Conservation (phyloP, 805 yeast genomes). For the Saturnispora bothae region DNA sequence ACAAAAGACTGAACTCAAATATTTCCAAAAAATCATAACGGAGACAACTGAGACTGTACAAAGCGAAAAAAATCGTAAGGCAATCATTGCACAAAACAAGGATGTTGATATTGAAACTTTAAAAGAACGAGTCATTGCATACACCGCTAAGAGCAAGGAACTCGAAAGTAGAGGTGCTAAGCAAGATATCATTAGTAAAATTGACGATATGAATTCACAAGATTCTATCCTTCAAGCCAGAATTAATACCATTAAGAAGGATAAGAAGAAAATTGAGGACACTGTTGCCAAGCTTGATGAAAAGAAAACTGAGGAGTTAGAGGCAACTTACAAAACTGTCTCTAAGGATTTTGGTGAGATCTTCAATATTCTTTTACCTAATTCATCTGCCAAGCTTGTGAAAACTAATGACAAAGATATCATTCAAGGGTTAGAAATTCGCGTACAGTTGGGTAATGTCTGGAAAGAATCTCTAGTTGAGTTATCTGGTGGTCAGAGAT, state of each 20-base stretch:
- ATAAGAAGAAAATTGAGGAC: conserved; percentile 79
- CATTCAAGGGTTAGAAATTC: conserved; percentile 82
- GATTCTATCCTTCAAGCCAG: conserved; percentile 65
- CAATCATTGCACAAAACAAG: conserved; percentile 50
- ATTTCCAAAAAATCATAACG: conserved; percentile 8
- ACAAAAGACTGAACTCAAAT: conserved; percentile 31
- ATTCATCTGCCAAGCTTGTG: conserved; percentile 80
- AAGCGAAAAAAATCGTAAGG: conserved; percentile 47
- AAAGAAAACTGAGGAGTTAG: conserved; percentile 72
- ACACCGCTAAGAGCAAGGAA: conserved; percentile 49
- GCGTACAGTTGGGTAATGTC: conserved; percentile 78
- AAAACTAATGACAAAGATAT: conserved; percentile 74
- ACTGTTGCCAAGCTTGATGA: conserved; percentile 77
- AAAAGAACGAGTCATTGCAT: conserved; percentile 43
- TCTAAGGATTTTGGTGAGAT: conserved; percentile 83
- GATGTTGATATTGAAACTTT: conserved; percentile 54
- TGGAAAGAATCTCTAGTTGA: conserved; percentile 97
- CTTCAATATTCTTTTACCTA: conserved; percentile 80
- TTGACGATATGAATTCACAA: conserved; percentile 84
- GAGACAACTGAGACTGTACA: conserved; percentile 38
- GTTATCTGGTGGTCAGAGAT: conserved; percentile 93
- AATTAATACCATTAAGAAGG: conserved; percentile 81
- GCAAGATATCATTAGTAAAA: conserved; percentile 79
- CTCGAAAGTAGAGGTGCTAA: conserved; percentile 73
- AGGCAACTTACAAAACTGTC: conserved; percentile 79